phyloP scores from a whole-genome alignment of 345 rosid species.

The Moricandia arvensis region DNA sequence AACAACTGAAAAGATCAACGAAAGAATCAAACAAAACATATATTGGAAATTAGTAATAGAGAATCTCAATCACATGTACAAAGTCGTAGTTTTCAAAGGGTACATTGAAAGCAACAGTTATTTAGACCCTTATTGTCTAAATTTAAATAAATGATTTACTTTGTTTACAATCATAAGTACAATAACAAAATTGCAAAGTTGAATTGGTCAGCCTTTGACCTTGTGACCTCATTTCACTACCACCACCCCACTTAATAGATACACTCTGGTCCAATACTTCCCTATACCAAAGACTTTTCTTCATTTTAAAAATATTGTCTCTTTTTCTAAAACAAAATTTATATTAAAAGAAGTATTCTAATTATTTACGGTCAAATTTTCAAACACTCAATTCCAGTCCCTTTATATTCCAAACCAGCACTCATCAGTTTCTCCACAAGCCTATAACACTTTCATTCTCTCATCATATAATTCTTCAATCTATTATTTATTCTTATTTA shows the following conservation, averaged over 20 bases:
- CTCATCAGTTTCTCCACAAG: constrained; percentile 28
- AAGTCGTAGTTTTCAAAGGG: constrained; percentile 29
- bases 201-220: constrained; percentile 79
- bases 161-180: background rate
- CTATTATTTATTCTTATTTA: background rate
- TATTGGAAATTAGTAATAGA: background rate
- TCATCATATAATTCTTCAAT: constrained; percentile 15
- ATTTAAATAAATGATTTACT: background rate
- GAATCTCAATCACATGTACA: constrained; percentile 35
- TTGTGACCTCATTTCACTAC: constrained; percentile 20
- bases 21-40: constrained; percentile 2
- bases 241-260: constrained; percentile 15
- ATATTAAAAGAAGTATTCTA: background rate
- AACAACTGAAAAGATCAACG: background rate
- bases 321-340: background rate
- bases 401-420: constrained; percentile 40
- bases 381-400: constrained; percentile 32
- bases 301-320: constrained; percentile 22
- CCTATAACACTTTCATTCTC: constrained; percentile 29
- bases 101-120: constrained; percentile 28
- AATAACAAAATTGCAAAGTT: constrained; percentile 21
- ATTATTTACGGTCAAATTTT: constrained; percentile 48
- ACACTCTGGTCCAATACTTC: constrained; percentile 17
- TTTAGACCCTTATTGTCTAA: background rate
- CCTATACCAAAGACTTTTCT: constrained; percentile 64